Percentiles rank a stretch among this genome's conserved stretches.
Conservation (phyloP, 148 eudicot species). For the Diospyros lotus region DNA sequence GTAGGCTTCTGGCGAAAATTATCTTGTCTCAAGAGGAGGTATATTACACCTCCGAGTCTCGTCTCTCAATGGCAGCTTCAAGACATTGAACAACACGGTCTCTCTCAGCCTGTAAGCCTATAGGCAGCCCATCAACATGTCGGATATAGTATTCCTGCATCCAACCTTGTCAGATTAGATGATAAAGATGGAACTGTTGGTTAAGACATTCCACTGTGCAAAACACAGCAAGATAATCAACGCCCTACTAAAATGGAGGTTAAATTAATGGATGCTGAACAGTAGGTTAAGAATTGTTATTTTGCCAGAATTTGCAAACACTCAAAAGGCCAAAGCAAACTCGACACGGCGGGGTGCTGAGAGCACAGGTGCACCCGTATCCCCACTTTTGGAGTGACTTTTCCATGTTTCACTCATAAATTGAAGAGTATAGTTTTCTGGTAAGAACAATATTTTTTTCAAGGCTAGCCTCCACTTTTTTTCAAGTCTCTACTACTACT, state of each 20-base stretch:
- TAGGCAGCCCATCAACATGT: slow-evolving; percentile 75
- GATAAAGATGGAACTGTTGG: neutral
- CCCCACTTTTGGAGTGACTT: too few relatives aligned
- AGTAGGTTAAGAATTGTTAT: neutral
- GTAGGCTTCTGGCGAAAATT: neutral
- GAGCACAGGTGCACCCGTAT: too few relatives aligned
- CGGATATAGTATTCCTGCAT: slow-evolving; percentile 83
- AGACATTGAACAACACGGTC: slow-evolving; percentile 83
- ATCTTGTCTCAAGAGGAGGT: neutral
- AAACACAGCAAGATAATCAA: neutral
- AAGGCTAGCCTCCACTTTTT: slow-evolving; percentile 3
- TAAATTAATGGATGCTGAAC: neutral
- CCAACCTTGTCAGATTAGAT: slow-evolving; percentile 5
- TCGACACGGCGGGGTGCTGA: too few relatives aligned
- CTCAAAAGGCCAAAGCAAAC: neutral
- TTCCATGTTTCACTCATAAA: too few relatives aligned
- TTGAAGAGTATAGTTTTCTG: too few relatives aligned
- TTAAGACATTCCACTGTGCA: neutral
- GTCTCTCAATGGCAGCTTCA: slow-evolving; percentile 86
- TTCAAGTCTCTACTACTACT: too few relatives aligned
- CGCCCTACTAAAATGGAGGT: neutral
- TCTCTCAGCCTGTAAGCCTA: slow-evolving; percentile 75
- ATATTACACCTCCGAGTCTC: slow-evolving; percentile 62
- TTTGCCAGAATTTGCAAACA: neutral
- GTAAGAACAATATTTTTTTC: neutral